A percentile compares a stretch with the other conserved stretches of the same genome.
Conservation (phyloP, 129 eudicot genomes). For the Artemisia annua region DNA sequence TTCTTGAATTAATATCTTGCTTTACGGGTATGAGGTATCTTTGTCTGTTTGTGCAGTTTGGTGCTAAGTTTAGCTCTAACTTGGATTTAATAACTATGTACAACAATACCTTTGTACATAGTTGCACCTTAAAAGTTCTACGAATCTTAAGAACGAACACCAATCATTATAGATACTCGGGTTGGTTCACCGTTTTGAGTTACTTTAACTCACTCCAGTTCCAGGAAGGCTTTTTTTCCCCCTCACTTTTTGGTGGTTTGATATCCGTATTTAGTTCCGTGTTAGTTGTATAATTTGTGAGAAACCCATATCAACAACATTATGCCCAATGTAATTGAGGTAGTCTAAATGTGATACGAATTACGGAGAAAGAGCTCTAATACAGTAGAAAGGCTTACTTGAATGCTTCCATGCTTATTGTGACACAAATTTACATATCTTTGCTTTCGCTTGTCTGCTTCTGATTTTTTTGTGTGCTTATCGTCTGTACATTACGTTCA, state of each 20-base stretch:
- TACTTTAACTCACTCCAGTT: not conserved
- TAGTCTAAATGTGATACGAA: too few species aligned
- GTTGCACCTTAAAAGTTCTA: not conserved
- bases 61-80: too few species aligned
- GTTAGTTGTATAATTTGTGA: not conserved
- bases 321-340: too few species aligned
- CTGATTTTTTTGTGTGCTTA: too few species aligned
- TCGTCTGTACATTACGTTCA: slow-evolving; percentile 4
- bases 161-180: not conserved
- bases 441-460: slow-evolving; percentile 10
- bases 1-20: slow-evolving; percentile 23
- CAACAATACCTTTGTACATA: not conserved
- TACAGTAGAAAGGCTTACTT: not conserved
- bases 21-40: not conserved
- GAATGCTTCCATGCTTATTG: slow-evolving; percentile 14
- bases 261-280: not conserved
- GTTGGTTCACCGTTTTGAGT: not conserved
- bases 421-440: slow-evolving; percentile 15
- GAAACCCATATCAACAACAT: too few species aligned
- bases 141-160: not conserved
- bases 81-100: not conserved
- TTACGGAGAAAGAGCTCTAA: not conserved
- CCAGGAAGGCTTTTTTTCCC: not conserved
- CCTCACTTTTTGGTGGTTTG: not conserved
- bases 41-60: too few species aligned